Evolutionary conservation across 2,329 filamentous ascomycete species (phyloP).

Genomic region (Zymoseptoria ardabiliae): DNA sequence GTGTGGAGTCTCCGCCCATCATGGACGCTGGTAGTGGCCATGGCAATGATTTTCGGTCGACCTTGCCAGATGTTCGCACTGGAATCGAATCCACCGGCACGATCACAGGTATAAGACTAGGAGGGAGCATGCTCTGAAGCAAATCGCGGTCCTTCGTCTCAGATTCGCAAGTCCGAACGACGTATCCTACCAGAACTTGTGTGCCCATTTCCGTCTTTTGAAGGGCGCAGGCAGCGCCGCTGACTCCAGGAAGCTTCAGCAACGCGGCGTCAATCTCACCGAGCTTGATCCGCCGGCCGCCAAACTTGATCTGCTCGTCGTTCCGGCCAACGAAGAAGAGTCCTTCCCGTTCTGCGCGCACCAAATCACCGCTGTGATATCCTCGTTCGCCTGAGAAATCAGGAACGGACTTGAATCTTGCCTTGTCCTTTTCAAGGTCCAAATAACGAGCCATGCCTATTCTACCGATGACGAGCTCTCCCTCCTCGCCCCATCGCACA

Average conservation of each 20-base stretch:
- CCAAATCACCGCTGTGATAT: constrained; percentile 13
- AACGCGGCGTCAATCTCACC: constrained; percentile 69
- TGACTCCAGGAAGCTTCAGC: not conserved
- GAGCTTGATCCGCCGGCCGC: constrained; percentile 87
- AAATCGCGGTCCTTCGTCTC: constrained; percentile 2
- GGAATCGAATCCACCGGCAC: constrained; percentile 4
- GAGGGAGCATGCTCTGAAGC: constrained; percentile 5
- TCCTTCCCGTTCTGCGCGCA: constrained; percentile 2
- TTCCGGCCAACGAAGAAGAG: constrained; percentile 59
- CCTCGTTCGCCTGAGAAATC: constrained; percentile 7
- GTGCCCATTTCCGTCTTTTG: constrained; percentile 5
- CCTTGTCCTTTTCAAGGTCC: constrained; percentile 6
- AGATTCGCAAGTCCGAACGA: constrained; percentile 1
- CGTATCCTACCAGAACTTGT: constrained; percentile 7
- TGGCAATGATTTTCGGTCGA: constrained; percentile 4
- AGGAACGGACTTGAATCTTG: constrained; percentile 1
- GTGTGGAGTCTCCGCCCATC: not conserved
- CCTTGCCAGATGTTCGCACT: constrained; percentile 2
- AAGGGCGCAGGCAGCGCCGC: constrained; percentile 2
- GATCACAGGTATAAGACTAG: constrained; percentile 5
- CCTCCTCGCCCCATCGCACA: constrained; percentile 5
- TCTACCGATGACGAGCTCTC: constrained; percentile 6
- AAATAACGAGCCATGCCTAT: constrained; percentile 7
- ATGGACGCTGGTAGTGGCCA: constrained; percentile 3
- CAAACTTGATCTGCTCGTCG: constrained; percentile 87